Base-by-base conservation (phyloP, 352 stramenopile species). In the Globisporangium viniferum region DNA sequence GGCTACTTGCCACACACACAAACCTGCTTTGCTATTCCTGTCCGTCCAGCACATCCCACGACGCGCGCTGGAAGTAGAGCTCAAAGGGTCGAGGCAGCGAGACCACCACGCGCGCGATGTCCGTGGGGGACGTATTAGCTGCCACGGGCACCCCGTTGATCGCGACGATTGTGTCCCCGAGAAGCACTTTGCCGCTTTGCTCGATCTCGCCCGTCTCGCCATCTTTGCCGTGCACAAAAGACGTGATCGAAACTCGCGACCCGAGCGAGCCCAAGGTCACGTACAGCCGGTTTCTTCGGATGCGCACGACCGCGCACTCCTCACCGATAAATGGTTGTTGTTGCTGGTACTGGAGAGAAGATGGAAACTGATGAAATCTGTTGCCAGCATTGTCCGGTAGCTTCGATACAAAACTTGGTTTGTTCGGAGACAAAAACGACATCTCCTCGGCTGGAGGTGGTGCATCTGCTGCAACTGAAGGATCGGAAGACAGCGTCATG, bases 141-240 rank as follows among this genome's bases (percentile, higher is more conserved):
- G 22, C 20, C 57, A 91, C 70, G 1, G 64, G 39, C 8, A 63
- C 69, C 10, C 73, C 49, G 41, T 86, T 88, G 31, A 94, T 72
- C 31, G 76, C 83, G 14, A 92, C 65, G 58, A 94, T 73, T 12
- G 89, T 69, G 51, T 93, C 86, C 5, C 85, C 85, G 12, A 81
- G 29, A 24, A 90, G 73, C 22, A 94, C 86, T 48, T 82, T 85
- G 39, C 86, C 84, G 59, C 84, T 92, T 35, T 73, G 59, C 66
- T 94, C 84, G 35, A 94, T 82, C 67, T 94, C 86, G 8, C 86
- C 86, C 10, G 53, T 41, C 24, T 78, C 64, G 2, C 83, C 86
- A 44, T 58, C 53, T n/a, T 82, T 71, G n/a, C 85, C 76, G 10
- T 35, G 59, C 20, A 89, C 77, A 31, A 91, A 92, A 7, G 84